phyloP scores from a whole-genome alignment of 2,329 filamentous ascomycete genomes.

The Chaetomiaceae sp. region DNA sequence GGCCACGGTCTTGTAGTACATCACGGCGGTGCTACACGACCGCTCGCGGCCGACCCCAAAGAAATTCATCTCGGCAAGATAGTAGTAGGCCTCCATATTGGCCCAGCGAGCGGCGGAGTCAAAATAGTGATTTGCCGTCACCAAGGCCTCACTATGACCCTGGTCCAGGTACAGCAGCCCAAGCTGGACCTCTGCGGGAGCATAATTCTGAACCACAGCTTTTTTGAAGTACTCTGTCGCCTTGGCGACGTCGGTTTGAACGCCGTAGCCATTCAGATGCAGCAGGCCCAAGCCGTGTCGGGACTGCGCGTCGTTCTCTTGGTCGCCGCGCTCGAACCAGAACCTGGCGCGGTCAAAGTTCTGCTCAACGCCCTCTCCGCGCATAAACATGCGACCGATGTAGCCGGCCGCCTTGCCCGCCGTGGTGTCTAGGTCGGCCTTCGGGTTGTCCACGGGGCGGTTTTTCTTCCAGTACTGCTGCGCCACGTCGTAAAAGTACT shows the following conservation, averaged over 20 bases:
- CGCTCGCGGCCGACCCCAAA: constrained; percentile 74
- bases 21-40: constrained; percentile 68
- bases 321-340: constrained; percentile 78
- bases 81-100: constrained; percentile 86
- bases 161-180: constrained; percentile 83
- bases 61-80: constrained; percentile 80
- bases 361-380: constrained; percentile 77
- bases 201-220: constrained; percentile 75
- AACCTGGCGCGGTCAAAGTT: constrained; percentile 68
- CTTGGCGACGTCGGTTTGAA: constrained; percentile 58
- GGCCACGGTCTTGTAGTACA: constrained; percentile 76
- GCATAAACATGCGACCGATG: constrained; percentile 81
- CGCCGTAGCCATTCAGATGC: constrained; percentile 71
- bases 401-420: constrained; percentile 81
- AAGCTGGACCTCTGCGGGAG: constrained; percentile 74
- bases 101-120: constrained; percentile 77
- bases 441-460: constrained; percentile 63
- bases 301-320: constrained; percentile 71
- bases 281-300: constrained; percentile 81
- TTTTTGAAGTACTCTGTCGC: constrained; percentile 72
- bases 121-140: constrained; percentile 76
- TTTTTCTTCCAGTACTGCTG: constrained; percentile 81
- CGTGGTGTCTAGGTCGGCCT: constrained; percentile 65
- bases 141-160: constrained; percentile 62
- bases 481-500: constrained; percentile 75